These are phyloP conservation scores for Pseudomassariella vexata DNA, from an alignment of 2,329 filamentous ascomycete genomes.

Conservation along the genomic window DNA sequence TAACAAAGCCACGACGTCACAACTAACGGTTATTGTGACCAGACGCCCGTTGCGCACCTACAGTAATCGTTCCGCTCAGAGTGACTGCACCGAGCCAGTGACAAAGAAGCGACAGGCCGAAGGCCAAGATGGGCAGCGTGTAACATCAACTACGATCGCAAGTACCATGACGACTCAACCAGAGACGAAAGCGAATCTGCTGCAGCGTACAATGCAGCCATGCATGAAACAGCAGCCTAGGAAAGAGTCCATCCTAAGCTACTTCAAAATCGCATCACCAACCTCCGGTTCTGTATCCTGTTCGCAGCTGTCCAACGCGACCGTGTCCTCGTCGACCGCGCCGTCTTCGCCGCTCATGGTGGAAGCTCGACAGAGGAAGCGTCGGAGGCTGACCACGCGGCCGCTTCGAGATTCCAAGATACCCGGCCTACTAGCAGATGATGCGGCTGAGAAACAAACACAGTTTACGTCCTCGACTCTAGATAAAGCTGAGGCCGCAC, in stretches of 20 bases:
- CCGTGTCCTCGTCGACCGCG: slow-evolving; percentile 18
- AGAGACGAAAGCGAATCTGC: background rate
- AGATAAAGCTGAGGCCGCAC: too few relatives aligned
- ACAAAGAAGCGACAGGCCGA: slow-evolving; percentile 18
- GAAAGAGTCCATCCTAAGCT: slow-evolving; percentile 23
- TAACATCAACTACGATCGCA: background rate
- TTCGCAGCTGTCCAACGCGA: slow-evolving; percentile 12
- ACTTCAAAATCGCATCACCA: slow-evolving; percentile 20
- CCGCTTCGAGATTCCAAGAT: slow-evolving; percentile 7
- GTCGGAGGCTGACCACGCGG: slow-evolving; percentile 26
- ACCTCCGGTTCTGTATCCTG: slow-evolving; percentile 10
- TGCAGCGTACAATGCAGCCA: background rate
- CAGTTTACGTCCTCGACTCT: slow-evolving; percentile 9
- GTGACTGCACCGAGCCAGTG: slow-evolving; percentile 14
- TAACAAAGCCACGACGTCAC: too few relatives aligned
- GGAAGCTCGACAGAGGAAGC: slow-evolving; percentile 15
- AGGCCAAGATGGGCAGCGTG: background rate
- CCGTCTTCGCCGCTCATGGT: slow-evolving; percentile 22
- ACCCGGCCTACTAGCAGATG: slow-evolving; percentile 6
- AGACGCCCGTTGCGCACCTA: too few relatives aligned
- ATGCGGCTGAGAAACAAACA: slow-evolving; percentile 6
- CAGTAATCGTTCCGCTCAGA: slow-evolving; percentile 23
- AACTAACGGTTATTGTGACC: too few relatives aligned
- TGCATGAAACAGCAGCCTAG: slow-evolving; percentile 7
- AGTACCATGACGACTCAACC: background rate